These are phyloP conservation scores for Fusarium avenaceum DNA, from an alignment of 2,329 filamentous ascomycete genomes.

Conservation along the genomic window DNA sequence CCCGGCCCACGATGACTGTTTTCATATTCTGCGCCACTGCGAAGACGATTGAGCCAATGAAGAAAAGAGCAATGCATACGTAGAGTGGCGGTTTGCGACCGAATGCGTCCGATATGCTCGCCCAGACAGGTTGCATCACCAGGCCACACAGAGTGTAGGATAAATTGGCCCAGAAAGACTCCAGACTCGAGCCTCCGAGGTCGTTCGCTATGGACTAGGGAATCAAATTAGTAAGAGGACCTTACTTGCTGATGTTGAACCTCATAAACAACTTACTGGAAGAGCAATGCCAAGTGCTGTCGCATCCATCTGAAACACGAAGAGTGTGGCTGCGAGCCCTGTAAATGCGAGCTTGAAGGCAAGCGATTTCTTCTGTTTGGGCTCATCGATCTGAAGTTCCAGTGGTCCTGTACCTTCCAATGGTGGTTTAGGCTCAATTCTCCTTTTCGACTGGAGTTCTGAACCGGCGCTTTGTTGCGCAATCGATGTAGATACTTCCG, in stretches of 20 bases:
- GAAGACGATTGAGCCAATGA: slow-evolving; percentile 14
- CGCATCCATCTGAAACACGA: slow-evolving; percentile 24
- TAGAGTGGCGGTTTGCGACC: slow-evolving; percentile 23
- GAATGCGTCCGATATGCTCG: slow-evolving; percentile 25
- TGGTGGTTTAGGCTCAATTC: not conserved
- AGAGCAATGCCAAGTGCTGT: slow-evolving; percentile 27
- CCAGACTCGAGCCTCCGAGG: slow-evolving; percentile 16
- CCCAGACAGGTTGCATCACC: slow-evolving; percentile 27
- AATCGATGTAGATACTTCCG: not conserved
- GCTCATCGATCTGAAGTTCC: not conserved
- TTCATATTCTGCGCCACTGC: slow-evolving; percentile 23
- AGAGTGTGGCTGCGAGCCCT: slow-evolving; percentile 13
- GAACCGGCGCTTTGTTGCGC: not conserved
- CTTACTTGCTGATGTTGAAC: too few species aligned
- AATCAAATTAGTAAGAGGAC: not conserved
- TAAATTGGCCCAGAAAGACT: slow-evolving; percentile 24
- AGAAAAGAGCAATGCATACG: slow-evolving; percentile 13
- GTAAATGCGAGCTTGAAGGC: slow-evolving; percentile 21
- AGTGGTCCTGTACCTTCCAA: not conserved
- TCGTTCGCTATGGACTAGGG: slow-evolving; percentile 25
- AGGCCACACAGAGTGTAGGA: slow-evolving; percentile 24
- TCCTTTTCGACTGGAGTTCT: not conserved
- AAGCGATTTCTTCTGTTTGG: slow-evolving; percentile 13
- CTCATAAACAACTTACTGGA: not conserved
- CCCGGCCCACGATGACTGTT: slow-evolving; percentile 14